Evolutionary conservation across 2,329 filamentous ascomycete genomes (phyloP), one percentile per base, ranked within the genome.

Genomic region (Neonectria hederae): DNA sequence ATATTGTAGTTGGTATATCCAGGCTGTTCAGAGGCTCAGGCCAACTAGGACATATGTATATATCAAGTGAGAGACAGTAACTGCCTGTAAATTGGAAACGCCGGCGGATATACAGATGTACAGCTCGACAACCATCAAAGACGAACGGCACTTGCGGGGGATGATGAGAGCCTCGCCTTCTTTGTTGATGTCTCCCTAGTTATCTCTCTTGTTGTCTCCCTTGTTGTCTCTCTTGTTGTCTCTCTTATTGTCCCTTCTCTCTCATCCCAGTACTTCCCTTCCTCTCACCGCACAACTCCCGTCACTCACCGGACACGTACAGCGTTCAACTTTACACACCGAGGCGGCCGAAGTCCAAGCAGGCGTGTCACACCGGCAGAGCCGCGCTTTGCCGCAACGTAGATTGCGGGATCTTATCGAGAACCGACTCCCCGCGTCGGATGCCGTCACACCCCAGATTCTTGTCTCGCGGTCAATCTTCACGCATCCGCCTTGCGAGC

Each of bases 371-470:
- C 65, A 69, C 65, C 26, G 45, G 51, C 59, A 56, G 65, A 67
- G 60, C 67, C 54, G 52, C 40, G 62, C 68, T 55, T 67, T 65
- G 58, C 40, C 57, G 30, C 62, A 65, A 63, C 61, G 46, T 19
- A 5, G n/a, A 21, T 28, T 30, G 4, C 9, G n/a, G 46, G 19
- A 49, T 26, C 40, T 38, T 19, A 38, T 42, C 28, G 5, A 7
- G 30, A 35, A 13, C 48, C n/a, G 26, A 32, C 56, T 59, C 26
- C 43, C 52, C 59, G 55, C 52, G 61, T 43, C 55, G 45, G 48
- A 63, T 51, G 63, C 54, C 57, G 68, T 70, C 66, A 65, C 65
- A 70, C 66, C 56, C 59, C 67, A 70, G 45, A 42, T 46, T 49
- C 53, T 40, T 54, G 51, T 19, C 28, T 32, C n/a, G 43, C 43